Evolutionary conservation across 2,329 filamentous ascomycete genomes (phyloP).

Genomic region (Parasarocladium wereldwijsianum): DNA sequence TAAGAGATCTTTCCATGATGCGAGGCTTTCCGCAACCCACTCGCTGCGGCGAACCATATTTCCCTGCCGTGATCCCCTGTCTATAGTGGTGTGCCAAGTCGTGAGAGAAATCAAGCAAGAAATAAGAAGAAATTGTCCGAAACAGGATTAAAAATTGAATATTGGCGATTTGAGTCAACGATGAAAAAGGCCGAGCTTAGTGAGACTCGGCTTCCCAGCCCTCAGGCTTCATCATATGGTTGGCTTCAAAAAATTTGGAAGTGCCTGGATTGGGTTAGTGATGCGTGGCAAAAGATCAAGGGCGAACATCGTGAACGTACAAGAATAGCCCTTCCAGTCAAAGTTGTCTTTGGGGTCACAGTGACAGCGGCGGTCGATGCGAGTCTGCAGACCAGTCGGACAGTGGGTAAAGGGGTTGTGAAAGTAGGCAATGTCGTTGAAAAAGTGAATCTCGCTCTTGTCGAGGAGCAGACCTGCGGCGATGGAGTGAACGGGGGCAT

Average conservation of each 20-base stretch:
- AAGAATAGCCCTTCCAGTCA: slow-evolving; percentile 98
- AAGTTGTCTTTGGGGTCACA: slow-evolving; percentile 97
- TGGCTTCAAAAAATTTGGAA: slow-evolving; percentile 71
- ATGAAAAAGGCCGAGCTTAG: too few species aligned
- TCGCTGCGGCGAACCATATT: too few species aligned
- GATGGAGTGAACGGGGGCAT: slow-evolving; percentile 97
- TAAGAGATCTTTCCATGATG: too few species aligned
- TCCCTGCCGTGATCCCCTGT: too few species aligned
- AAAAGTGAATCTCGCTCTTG: slow-evolving; percentile 95
- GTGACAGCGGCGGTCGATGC: slow-evolving; percentile 76
- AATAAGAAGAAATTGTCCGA: too few species aligned
- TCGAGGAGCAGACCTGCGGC: slow-evolving; percentile 74
- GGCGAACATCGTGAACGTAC: slow-evolving; percentile 38
- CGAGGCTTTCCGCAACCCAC: too few species aligned
- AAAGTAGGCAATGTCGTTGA: slow-evolving; percentile 97
- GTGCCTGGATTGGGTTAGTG: slow-evolving; percentile 30
- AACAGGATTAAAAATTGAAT: too few species aligned
- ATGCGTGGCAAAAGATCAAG: slow-evolving; percentile 5
- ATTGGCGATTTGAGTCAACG: too few species aligned
- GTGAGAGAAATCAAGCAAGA: too few species aligned
- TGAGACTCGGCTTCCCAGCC: slow-evolving; percentile 73
- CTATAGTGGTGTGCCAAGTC: too few species aligned
- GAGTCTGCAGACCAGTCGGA: slow-evolving; percentile 74
- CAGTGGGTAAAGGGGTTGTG: slow-evolving; percentile 98
- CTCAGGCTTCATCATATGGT: slow-evolving; percentile 65